A percentile compares a stretch with the other conserved stretches of the same genome.
Evolutionary conservation across 192 early-diverging fungal species (phyloP).

Genomic region (Cladochytrium replicatum): DNA sequence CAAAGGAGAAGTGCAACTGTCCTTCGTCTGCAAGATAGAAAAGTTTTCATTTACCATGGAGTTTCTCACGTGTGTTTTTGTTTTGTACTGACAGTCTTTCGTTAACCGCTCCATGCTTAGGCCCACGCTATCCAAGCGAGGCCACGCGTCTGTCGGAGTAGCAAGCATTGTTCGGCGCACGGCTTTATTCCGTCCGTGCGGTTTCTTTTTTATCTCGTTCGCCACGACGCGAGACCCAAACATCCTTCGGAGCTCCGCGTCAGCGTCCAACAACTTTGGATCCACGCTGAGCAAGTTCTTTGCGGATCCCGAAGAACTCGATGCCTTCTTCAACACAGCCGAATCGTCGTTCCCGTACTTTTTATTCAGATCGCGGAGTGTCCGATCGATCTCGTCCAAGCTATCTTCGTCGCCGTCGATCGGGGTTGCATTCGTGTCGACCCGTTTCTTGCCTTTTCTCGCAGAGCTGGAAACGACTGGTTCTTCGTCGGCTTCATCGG

Average conservation of each 20-base stretch:
- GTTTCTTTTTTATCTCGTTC: slow-evolving; percentile 9
- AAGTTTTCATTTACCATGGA: neutral
- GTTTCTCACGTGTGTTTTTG: neutral
- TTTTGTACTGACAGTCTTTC: slow-evolving; percentile 4
- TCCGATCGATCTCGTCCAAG: too few species aligned
- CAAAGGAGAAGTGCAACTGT: slow-evolving; percentile 39
- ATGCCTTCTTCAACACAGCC: too few species aligned
- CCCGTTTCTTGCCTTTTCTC: too few species aligned
- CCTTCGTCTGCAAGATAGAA: neutral
- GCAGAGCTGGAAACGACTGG: too few species aligned
- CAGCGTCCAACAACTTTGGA: slow-evolving; percentile 61
- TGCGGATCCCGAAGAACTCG: too few species aligned
- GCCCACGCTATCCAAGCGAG: slow-evolving; percentile 22
- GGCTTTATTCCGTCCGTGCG: slow-evolving; percentile 31
- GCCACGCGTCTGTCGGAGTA: slow-evolving; percentile 59
- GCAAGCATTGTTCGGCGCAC: slow-evolving; percentile 47
- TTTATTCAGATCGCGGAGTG: too few species aligned
- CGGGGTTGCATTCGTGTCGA: too few species aligned
- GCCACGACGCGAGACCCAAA: slow-evolving; percentile 82
- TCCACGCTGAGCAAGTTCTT: slow-evolving; percentile 30
- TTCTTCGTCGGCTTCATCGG: too few species aligned
- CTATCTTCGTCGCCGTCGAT: too few species aligned
- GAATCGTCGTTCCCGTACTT: too few species aligned
- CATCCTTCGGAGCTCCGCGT: slow-evolving; percentile 78
- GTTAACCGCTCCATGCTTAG: slow-evolving; percentile 30